A percentile compares a stretch with the other conserved stretches of the same genome.
phyloP scores from a whole-genome alignment of 2,329 filamentous ascomycete species.

The Colletotrichum sp. region DNA sequence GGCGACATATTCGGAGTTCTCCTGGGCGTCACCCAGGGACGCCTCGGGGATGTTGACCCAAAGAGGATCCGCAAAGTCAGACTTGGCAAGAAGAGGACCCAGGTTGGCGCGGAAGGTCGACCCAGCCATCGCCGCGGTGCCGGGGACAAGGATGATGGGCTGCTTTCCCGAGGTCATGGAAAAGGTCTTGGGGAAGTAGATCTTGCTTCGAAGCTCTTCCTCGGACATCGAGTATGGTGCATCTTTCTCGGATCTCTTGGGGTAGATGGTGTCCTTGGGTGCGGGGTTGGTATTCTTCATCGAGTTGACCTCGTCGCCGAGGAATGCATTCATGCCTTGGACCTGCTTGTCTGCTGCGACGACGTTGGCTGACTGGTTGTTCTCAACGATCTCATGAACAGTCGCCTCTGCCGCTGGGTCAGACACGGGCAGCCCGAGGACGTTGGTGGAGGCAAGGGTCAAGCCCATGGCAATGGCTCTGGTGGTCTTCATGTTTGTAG shows the following conservation, averaged over 20 bases:
- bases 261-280: slow-evolving; percentile 33
- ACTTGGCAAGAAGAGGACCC: slow-evolving; percentile 49
- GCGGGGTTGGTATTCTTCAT: not conserved
- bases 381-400: not conserved
- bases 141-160: slow-evolving; percentile 58
- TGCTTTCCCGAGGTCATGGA: slow-evolving; percentile 43
- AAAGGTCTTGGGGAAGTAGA: slow-evolving; percentile 56
- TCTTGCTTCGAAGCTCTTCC: slow-evolving; percentile 49
- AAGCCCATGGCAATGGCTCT: not conserved
- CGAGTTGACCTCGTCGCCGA: not conserved
- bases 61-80: slow-evolving; percentile 50
- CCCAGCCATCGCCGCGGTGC: slow-evolving; percentile 43
- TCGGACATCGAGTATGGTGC: slow-evolving; percentile 54
- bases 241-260: slow-evolving; percentile 41
- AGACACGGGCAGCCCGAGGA: not conserved
- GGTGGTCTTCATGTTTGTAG: not conserved
- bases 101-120: slow-evolving; percentile 52
- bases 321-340: not conserved
- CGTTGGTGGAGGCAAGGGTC: not conserved
- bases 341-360: not conserved
- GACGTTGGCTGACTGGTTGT: not conserved
- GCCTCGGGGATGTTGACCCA: slow-evolving; percentile 62
- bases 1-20: slow-evolving; percentile 59
- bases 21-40: slow-evolving; percentile 52
- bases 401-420: not conserved